A percentile compares a stretch with the other conserved stretches of the same genome.
phyloP scores from a whole-genome alignment of 2,329 filamentous ascomycete genomes.

The Microsporum audouinii region DNA sequence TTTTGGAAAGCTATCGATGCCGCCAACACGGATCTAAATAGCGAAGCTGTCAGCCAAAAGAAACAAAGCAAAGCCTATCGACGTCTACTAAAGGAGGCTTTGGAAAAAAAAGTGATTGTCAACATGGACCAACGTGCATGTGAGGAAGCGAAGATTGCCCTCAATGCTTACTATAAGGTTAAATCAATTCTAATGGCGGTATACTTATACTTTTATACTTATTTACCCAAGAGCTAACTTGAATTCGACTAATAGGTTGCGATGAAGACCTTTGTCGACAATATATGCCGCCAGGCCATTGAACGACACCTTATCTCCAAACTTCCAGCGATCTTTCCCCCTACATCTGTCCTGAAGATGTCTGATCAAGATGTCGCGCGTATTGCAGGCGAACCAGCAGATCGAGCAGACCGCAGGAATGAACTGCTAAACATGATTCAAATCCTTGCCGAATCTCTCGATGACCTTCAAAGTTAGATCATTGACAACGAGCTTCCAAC shows the following conservation, averaged over 20 bases:
- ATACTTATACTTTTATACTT: not conserved
- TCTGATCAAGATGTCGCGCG: conserved; percentile 2
- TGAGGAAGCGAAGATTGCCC: conserved; percentile 15
- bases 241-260: not conserved
- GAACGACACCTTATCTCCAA: not conserved
- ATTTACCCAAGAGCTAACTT: not conserved
- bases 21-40: not conserved
- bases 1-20: not conserved
- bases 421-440: not conserved
- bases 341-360: not conserved
- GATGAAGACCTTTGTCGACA: not conserved
- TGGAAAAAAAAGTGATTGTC: conserved; percentile 10
- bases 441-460: not conserved
- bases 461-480: not conserved
- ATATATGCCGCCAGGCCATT: not conserved
- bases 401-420: not conserved
- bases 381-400: not conserved
- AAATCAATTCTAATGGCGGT: not conserved
- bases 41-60: no score
- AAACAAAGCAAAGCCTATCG: not conserved
- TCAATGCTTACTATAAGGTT: conserved; percentile 21
- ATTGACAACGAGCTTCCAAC: not conserved
- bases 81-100: not conserved
- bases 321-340: not conserved
- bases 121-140: conserved; percentile 18